These are phyloP conservation scores for Rosa rugosa DNA, from an alignment of 306 rosid species.

Conservation along the genomic window DNA sequence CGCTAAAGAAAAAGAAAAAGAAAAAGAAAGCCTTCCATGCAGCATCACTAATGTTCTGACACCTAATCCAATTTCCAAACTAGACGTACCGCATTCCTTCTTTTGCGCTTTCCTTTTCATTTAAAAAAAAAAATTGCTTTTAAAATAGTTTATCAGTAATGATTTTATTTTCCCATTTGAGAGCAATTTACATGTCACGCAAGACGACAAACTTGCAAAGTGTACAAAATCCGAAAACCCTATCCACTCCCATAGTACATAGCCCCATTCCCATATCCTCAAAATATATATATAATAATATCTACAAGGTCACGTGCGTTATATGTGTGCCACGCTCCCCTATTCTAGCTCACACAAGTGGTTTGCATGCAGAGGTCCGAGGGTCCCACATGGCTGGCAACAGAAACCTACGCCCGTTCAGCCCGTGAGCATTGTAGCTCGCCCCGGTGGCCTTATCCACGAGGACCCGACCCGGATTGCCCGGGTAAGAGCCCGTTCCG, in stretches of 20 bases:
- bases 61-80: no score
- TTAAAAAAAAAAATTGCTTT: no score
- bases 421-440: slow-evolving; percentile 76
- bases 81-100: no score
- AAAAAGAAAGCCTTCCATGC: no score
- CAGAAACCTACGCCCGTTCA: slow-evolving; percentile 60
- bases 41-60: no score
- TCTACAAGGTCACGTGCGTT: not conserved
- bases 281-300: not conserved
- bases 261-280: not conserved
- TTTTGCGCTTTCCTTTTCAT: no score
- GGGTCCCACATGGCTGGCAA: slow-evolving; percentile 99
- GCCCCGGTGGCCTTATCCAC: slow-evolving; percentile 60
- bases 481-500: slow-evolving; percentile 85
- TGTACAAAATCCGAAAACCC: slow-evolving; percentile 14
- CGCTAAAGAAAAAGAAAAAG: no score
- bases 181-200: slow-evolving; percentile 55
- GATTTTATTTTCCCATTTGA: not conserved
- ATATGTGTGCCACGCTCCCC: not conserved
- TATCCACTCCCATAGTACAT: slow-evolving; percentile 30
- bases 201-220: slow-evolving; percentile 45
- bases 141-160: no score
- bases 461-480: slow-evolving; percentile 65
- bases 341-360: slow-evolving; percentile 44
- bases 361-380: slow-evolving; percentile 52